Conservation (phyloP, 805 yeast species). For the Saccharomycopsis fermentans region DNA sequence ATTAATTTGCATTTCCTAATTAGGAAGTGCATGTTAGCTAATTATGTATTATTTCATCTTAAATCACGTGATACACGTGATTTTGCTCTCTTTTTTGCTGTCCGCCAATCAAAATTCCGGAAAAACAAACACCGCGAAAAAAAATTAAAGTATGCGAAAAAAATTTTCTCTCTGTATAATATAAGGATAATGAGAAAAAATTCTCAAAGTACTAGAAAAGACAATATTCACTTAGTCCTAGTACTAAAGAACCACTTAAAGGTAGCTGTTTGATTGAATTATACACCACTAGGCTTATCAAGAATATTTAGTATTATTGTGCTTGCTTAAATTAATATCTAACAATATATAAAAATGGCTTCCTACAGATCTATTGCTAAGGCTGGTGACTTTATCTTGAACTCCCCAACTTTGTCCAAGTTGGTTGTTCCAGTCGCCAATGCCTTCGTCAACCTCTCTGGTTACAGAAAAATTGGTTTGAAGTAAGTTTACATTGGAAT, state of each 20-base stretch:
- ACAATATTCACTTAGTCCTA: not conserved
- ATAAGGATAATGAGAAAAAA: not conserved
- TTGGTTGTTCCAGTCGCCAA: conserved; percentile 73
- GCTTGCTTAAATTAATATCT: not conserved
- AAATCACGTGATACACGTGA: not conserved
- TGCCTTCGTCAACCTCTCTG: conserved; percentile 62
- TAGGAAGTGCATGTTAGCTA: too few species aligned
- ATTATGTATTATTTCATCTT: too few species aligned
- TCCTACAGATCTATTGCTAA: conserved; percentile 62
- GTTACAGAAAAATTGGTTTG: conserved; percentile 92
- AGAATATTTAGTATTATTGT: not conserved
- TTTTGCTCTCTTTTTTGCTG: not conserved
- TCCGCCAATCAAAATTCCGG: not conserved
- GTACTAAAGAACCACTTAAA: not conserved
- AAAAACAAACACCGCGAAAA: not conserved
- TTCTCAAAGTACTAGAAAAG: not conserved
- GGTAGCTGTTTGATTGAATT: not conserved
- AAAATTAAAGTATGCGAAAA: not conserved
- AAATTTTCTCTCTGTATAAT: not conserved
- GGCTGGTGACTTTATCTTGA: conserved; percentile 68
- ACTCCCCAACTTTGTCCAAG: conserved; percentile 68
- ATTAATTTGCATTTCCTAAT: too few species aligned
- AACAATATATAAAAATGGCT: conserved; percentile 31
- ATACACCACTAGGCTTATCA: not conserved
- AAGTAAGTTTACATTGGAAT: conserved; percentile 27